Conservation (phyloP, 2,329 filamentous ascomycete genomes). For the Aureobasidium sp. region DNA sequence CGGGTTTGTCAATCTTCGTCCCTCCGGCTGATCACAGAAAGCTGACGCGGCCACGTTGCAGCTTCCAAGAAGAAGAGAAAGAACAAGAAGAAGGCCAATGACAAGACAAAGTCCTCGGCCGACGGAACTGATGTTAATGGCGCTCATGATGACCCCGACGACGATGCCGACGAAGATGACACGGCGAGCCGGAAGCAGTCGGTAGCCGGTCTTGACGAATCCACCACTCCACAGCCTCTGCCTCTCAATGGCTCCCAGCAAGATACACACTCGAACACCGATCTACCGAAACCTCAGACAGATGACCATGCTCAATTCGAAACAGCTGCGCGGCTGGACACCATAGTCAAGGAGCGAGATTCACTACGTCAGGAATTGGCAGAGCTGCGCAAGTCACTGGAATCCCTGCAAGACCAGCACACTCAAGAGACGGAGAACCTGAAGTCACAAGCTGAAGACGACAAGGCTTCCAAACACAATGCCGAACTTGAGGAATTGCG, state of each 20-base stretch:
- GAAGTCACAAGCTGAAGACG: constrained; percentile 25
- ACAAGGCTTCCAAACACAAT: background rate
- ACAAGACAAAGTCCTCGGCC: constrained; percentile 34
- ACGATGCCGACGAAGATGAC: constrained; percentile 29
- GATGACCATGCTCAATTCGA: constrained; percentile 13
- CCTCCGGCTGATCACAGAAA: background rate
- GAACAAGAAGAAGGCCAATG: constrained; percentile 48
- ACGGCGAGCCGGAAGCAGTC: background rate
- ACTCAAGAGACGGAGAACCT: constrained; percentile 41
- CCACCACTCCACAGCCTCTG: constrained; percentile 8
- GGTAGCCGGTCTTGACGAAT: background rate
- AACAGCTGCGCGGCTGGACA: constrained; percentile 51
- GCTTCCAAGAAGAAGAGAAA: constrained; percentile 47
- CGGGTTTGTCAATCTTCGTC: constrained; percentile 12
- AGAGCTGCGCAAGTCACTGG: constrained; percentile 70
- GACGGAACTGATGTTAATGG: constrained; percentile 26
- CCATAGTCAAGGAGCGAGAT: constrained; percentile 73
- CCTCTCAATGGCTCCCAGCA: constrained; percentile 14
- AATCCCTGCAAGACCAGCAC: constrained; percentile 69
- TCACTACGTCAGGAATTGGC: constrained; percentile 72
- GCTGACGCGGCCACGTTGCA: constrained; percentile 20
- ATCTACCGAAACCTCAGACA: background rate
- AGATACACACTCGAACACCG: background rate
- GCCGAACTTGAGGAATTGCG: constrained; percentile 68
- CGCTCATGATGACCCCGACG: constrained; percentile 26